Percentiles rank a stretch among this genome's conserved stretches.
Evolutionary conservation across 345 rosid genomes (phyloP).

Genomic region (Eucalyptus erythrocorys): DNA sequence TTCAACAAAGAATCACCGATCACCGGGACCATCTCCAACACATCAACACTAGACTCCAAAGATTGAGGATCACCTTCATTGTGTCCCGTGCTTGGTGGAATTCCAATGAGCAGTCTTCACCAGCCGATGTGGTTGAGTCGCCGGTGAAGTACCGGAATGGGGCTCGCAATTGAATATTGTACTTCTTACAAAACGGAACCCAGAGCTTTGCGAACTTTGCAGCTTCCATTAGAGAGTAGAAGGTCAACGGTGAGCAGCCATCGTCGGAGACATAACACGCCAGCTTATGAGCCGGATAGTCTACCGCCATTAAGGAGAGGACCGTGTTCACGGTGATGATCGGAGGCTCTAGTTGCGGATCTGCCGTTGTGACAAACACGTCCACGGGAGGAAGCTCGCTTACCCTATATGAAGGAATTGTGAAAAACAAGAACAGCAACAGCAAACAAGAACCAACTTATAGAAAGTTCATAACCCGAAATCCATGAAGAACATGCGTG

Average conservation of each 20-base stretch:
- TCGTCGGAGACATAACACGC: slow-evolving; percentile 53
- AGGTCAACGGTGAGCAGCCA: slow-evolving; percentile 47
- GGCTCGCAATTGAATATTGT: slow-evolving; percentile 39
- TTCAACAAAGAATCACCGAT: neutral
- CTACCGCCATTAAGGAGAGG: slow-evolving; percentile 37
- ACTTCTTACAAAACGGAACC: slow-evolving; percentile 71
- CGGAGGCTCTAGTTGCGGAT: slow-evolving; percentile 30
- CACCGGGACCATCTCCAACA: neutral
- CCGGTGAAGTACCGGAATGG: slow-evolving; percentile 50
- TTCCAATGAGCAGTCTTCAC: neutral
- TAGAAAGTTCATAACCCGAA: neutral
- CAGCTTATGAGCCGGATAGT: slow-evolving; percentile 38
- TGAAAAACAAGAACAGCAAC: neutral
- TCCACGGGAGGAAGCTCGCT: slow-evolving; percentile 46
- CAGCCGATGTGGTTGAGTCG: neutral
- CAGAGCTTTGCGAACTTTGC: slow-evolving; percentile 51
- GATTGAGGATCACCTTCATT: slow-evolving; percentile 25
- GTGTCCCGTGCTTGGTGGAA: slow-evolving; percentile 34
- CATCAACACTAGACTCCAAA: neutral
- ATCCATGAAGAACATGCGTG: neutral
- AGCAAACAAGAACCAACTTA: neutral
- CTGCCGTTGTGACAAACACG: slow-evolving; percentile 43
- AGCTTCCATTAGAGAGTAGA: slow-evolving; percentile 46
- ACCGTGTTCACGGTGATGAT: slow-evolving; percentile 38
- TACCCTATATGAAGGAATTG: neutral